Evolutionary conservation across 2,329 filamentous ascomycete genomes (phyloP).

Genomic region (Keithomyces neogunnii): DNA sequence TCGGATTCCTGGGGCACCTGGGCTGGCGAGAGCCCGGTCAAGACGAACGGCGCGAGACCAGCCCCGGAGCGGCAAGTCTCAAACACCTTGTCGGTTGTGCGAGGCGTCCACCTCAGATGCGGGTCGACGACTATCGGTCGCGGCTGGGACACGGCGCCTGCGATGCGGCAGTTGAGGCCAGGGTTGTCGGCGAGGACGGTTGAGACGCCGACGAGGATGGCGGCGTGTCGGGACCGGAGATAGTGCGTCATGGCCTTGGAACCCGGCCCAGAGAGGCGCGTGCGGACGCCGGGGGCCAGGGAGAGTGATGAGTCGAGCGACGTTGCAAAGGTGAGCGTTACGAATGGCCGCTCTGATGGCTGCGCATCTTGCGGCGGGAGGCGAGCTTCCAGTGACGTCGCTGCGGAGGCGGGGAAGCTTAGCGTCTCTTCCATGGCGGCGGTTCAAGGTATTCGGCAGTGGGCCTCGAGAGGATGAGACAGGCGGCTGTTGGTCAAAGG

Average conservation of each 20-base stretch:
- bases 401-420: constrained; percentile 22
- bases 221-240: constrained; percentile 72
- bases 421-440: constrained; percentile 25
- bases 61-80: constrained; percentile 52
- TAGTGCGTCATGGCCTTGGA: constrained; percentile 93
- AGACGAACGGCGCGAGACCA: constrained; percentile 66
- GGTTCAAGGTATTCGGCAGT: background rate
- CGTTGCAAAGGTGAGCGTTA: constrained; percentile 83
- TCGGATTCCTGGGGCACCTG: constrained; percentile 35
- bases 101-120: constrained; percentile 60
- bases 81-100: constrained; percentile 54
- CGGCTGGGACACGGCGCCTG: constrained; percentile 57
- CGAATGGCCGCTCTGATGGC: constrained; percentile 31
- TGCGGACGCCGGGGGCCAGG: constrained; percentile 70
- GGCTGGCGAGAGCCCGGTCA: constrained; percentile 41
- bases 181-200: constrained; percentile 83
- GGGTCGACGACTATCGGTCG: constrained; percentile 79
- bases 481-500: too few species aligned
- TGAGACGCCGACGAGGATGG: constrained; percentile 76
- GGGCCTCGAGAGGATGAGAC: background rate
- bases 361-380: constrained; percentile 16
- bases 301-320: constrained; percentile 80
- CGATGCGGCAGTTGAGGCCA: constrained; percentile 71
- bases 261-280: constrained; percentile 69
- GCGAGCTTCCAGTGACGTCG: constrained; percentile 23